phyloP scores from a whole-genome alignment of 441 rosid species.

The Omphalea diandra region DNA sequence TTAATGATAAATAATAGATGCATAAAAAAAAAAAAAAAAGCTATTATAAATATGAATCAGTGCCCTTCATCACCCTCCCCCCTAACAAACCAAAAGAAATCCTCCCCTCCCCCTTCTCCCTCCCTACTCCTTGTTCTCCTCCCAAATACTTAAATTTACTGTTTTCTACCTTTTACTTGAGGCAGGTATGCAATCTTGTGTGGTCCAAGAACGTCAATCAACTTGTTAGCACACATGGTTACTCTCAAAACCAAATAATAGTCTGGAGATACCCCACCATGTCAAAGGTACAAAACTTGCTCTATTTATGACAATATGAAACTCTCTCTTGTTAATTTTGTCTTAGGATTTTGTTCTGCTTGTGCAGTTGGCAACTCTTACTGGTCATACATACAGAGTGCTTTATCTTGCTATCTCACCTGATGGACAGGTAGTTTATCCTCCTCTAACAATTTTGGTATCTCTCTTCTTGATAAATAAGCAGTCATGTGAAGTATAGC shows the following conservation, averaged over 20 bases:
- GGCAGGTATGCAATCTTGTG: conserved; percentile 89
- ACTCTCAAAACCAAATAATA: conserved; percentile 92
- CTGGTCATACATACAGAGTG: conserved; percentile 88
- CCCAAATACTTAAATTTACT: conserved; percentile 3
- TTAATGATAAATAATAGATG: background rate
- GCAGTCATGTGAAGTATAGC: background rate
- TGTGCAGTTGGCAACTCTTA: conserved; percentile 88
- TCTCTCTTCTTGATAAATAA: conserved; percentile 5
- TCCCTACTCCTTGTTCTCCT: too few relatives aligned
- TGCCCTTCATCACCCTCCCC: background rate
- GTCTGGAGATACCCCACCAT: conserved; percentile 97
- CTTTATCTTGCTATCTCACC: conserved; percentile 98
- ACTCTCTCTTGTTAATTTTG: conserved; percentile 1
- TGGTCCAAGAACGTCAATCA: conserved; percentile 98
- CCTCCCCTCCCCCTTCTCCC: background rate
- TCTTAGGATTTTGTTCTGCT: conserved; percentile 15
- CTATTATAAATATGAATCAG: background rate
- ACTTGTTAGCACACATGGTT: conserved; percentile 95
- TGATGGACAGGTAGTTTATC: conserved; percentile 73
- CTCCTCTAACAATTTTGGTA: background rate
- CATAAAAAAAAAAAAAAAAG: background rate
- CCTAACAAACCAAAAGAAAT: too few relatives aligned
- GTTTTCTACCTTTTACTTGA: conserved; percentile 7
- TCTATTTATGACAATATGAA: background rate
- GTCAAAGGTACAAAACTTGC: conserved; percentile 66